Evolutionary conservation across 257 asterid species (phyloP), one percentile per base, ranked within the genome.

Genomic region (Hygrophila difformis): DNA sequence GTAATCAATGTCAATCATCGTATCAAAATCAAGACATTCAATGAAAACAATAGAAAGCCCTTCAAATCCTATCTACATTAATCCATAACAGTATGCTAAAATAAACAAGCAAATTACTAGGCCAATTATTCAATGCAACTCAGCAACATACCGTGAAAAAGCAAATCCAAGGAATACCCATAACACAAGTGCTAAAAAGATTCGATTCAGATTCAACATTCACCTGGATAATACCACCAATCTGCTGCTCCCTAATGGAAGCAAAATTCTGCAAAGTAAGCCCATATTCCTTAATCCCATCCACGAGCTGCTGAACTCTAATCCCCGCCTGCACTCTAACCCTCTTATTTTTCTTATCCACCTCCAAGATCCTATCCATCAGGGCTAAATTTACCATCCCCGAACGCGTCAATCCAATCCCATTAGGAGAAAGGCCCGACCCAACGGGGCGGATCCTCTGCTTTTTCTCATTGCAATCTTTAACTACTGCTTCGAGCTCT

Each of bases 171-270:
- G n/a, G n/a, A n/a, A n/a, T n/a, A n/a, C n/a, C n/a, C n/a, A n/a
- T n/a, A n/a, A n/a, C 4, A 47, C 12, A 2, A 33, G 6, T 33
- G 12, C 37, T 10, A 9, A 33, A 33, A 33, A 33, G 12, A 33
- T 33, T 12, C 31, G 8, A 52, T 13, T 45, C 23, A 5, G 40
- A 44, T 29, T 23, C 41, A 4, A 13, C 22, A 22, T 17, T 34
- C n/a, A 81, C 96, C 93, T 89, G 98, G 24, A 89, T 53, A 72
- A 85, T 85, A 63, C 98, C 98, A 54, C 94, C 98, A 65, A 89
- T 70, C 72, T 85, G 98, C 62, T 89, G 98, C 61, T 89, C 98
- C 47, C 93, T 75, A 41, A 85, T 89, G 2, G 98, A 89, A 1
- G 98, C 94, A 52, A 89, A 89, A 63, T 89, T 89, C 78, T 89